Conservation (phyloP, 129 eudicot species). For the Logfia minima region DNA sequence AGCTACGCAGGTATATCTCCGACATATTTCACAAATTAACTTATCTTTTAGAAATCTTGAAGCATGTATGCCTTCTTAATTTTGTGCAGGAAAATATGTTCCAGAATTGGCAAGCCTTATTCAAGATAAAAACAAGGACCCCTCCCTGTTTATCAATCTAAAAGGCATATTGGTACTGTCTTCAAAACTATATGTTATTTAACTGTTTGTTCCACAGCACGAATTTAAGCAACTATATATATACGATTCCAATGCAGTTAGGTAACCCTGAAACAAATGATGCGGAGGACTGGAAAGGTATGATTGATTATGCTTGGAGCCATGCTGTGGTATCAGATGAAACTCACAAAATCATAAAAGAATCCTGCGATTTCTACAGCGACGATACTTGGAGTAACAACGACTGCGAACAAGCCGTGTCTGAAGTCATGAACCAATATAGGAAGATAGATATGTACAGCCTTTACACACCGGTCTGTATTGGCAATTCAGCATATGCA, state of each 20-base stretch:
- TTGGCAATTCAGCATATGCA: slow-evolving; percentile 40
- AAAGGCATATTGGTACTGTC: slow-evolving; percentile 70
- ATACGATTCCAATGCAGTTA: slow-evolving; percentile 37
- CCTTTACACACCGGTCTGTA: slow-evolving; percentile 75
- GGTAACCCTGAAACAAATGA: slow-evolving; percentile 92
- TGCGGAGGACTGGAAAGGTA: slow-evolving; percentile 84
- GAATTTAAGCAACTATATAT: neutral
- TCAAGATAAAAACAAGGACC: slow-evolving; percentile 58
- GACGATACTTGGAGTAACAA: slow-evolving; percentile 55
- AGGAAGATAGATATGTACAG: slow-evolving; percentile 78
- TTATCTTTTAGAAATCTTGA: neutral
- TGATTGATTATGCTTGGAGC: slow-evolving; percentile 94
- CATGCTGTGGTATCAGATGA: slow-evolving; percentile 94
- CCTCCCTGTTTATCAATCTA: slow-evolving; percentile 52
- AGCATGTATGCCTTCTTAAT: neutral
- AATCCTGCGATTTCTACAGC: slow-evolving; percentile 66
- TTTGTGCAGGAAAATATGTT: slow-evolving; percentile 57
- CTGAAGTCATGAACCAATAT: slow-evolving; percentile 63
- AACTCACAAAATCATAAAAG: slow-evolving; percentile 58
- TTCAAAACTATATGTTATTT: neutral
- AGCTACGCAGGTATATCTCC: slow-evolving; percentile 77
- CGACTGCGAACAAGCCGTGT: slow-evolving; percentile 48
- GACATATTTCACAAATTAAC: neutral
- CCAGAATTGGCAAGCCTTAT: slow-evolving; percentile 77
- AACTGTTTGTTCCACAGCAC: neutral